These are phyloP conservation scores for Daldinia vernicosa DNA, from an alignment of 495 filamentous ascomycete genomes.

Conservation along the genomic window DNA sequence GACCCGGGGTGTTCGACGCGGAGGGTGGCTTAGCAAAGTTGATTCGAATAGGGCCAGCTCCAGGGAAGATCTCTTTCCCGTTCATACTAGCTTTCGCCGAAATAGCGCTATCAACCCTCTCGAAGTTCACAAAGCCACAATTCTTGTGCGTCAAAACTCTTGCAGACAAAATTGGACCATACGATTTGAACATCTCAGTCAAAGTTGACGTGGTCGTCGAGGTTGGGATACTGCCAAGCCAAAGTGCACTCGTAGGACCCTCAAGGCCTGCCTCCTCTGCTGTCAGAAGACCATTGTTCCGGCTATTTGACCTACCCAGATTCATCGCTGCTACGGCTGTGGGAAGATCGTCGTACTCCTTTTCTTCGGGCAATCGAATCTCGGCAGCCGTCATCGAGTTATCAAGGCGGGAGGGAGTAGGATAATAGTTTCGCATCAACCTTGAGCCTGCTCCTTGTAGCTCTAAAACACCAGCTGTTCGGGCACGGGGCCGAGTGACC, in stretches of 20 bases:
- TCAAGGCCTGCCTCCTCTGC: slow-evolving; percentile 83
- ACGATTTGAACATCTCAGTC: slow-evolving; percentile 89
- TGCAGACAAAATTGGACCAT: slow-evolving; percentile 90
- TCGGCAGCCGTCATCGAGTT: slow-evolving; percentile 84
- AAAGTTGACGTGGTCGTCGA: slow-evolving; percentile 95
- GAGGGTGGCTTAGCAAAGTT: slow-evolving; percentile 97
- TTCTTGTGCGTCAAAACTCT: slow-evolving; percentile 98
- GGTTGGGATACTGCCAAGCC: slow-evolving; percentile 97
- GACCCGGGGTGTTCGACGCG: slow-evolving; percentile 82
- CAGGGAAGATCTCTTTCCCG: slow-evolving; percentile 97
- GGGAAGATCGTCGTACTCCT: slow-evolving; percentile 72
- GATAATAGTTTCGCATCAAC: slow-evolving; percentile 79
- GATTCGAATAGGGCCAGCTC: slow-evolving; percentile 91
- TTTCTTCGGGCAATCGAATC: slow-evolving; percentile 73
- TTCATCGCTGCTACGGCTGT: slow-evolving; percentile 84
- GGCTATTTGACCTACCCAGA: slow-evolving; percentile 68
- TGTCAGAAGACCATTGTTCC: slow-evolving; percentile 64
- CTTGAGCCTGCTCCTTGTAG: slow-evolving; percentile 71
- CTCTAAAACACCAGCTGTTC: slow-evolving; percentile 87
- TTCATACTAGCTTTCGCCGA: slow-evolving; percentile 86
- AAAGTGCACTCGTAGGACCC: slow-evolving; percentile 89
- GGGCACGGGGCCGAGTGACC: slow-evolving; percentile 81
- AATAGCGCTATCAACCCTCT: slow-evolving; percentile 86
- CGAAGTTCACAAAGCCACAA: slow-evolving; percentile 98
- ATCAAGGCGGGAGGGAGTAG: slow-evolving; percentile 83